Conservation (phyloP, 2,329 filamentous ascomycete species). For the Septoria linicola region DNA sequence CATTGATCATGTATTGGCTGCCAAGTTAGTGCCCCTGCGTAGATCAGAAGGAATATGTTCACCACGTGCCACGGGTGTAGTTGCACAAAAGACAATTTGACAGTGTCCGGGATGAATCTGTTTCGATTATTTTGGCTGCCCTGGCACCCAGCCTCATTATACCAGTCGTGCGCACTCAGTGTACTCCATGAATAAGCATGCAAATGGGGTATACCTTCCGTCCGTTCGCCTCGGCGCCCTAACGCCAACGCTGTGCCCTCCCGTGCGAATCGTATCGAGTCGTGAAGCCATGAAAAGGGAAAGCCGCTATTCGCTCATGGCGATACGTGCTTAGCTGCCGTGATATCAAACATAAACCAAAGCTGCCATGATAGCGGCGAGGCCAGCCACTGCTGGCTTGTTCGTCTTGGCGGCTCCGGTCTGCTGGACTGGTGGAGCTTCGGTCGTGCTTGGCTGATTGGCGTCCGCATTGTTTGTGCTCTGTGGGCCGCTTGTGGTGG, state of each 20-base stretch:
- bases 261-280: slow-evolving; percentile 18
- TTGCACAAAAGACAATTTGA: no score
- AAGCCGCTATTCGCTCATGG: neutral
- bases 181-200: slow-evolving; percentile 18
- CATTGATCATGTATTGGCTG: neutral
- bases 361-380: slow-evolving; percentile 27
- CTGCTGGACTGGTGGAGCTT: slow-evolving; percentile 19
- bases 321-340: neutral
- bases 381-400: slow-evolving; percentile 24
- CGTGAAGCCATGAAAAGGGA: slow-evolving; percentile 14
- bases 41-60: no score
- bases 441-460: slow-evolving; percentile 17
- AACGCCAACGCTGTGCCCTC: slow-evolving; percentile 21
- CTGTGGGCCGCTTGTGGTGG: slow-evolving; percentile 20
- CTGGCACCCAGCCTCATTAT: slow-evolving; percentile 14
- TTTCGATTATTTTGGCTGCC: slow-evolving; percentile 9
- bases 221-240: slow-evolving; percentile 23
- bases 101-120: no score
- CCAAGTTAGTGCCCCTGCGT: no score
- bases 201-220: slow-evolving; percentile 26
- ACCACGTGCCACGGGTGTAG: no score
- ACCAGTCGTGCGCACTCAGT: slow-evolving; percentile 1
- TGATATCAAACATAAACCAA: slow-evolving; percentile 24
- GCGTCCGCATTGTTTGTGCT: slow-evolving; percentile 20
- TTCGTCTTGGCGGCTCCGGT: slow-evolving; percentile 23